Percentiles rank a stretch among this genome's conserved stretches.
These are phyloP conservation scores for Phoma sp. DNA, from an alignment of 2,329 filamentous ascomycete species.

Conservation along the genomic window DNA sequence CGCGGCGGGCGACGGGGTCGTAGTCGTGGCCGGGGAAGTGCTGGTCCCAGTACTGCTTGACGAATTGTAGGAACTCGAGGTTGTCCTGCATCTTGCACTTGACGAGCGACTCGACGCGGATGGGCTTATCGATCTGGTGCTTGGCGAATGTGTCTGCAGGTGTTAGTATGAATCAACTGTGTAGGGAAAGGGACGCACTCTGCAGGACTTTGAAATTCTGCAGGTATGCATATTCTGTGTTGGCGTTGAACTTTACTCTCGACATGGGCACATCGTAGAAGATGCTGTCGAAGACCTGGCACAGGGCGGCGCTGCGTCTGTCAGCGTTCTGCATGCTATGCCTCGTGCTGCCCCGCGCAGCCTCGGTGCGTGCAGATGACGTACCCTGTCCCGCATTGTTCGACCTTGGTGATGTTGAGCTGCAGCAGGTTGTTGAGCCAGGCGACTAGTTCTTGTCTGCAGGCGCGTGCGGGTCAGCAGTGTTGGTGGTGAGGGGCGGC, in stretches of 20 bases:
- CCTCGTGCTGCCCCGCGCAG: slow-evolving; percentile 7
- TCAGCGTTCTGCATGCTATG: slow-evolving; percentile 27
- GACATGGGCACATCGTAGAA: slow-evolving; percentile 95
- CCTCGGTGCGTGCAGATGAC: slow-evolving; percentile 34
- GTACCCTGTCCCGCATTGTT: slow-evolving; percentile 98
- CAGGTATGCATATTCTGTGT: slow-evolving; percentile 94
- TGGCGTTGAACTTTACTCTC: slow-evolving; percentile 97
- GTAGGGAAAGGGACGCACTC: slow-evolving; percentile 66
- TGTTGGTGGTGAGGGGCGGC: slow-evolving; percentile 25
- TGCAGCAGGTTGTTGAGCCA: slow-evolving; percentile 98
- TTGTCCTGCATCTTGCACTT: slow-evolving; percentile 99
- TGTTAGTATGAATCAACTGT: slow-evolving; percentile 6
- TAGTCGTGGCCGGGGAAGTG: slow-evolving; percentile 98
- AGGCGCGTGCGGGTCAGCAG: slow-evolving; percentile 25
- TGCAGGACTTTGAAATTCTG: slow-evolving; percentile 99
- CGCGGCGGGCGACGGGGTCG: slow-evolving; percentile 84
- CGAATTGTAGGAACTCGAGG: slow-evolving; percentile 97
- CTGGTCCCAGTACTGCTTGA: slow-evolving; percentile 96
- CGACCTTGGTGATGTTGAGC: slow-evolving; percentile 97
- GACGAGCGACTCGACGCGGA: slow-evolving; percentile 86
- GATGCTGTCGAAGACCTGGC: slow-evolving; percentile 98
- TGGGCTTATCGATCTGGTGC: slow-evolving; percentile 86
- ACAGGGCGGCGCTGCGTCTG: slow-evolving; percentile 79
- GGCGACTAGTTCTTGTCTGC: slow-evolving; percentile 91
- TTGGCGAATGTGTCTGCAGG: slow-evolving; percentile 79